Evolutionary conservation across 106 monocot genomes (phyloP), one percentile per base, ranked within the genome.

Genomic region (Acanthochlamys bracteata): DNA sequence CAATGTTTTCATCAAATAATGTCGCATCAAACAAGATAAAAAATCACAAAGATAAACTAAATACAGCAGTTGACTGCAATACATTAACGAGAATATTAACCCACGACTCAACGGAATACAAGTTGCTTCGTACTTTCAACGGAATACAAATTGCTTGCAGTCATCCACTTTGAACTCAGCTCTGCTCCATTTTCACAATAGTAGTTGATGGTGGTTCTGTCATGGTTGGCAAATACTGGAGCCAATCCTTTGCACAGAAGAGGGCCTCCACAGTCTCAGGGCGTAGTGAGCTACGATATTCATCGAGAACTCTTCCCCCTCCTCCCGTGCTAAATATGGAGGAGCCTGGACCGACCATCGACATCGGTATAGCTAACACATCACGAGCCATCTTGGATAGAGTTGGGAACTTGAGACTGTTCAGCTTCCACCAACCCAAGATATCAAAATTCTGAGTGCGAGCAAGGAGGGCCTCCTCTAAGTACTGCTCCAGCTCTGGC

Each of bases 371-470:
- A 27, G 81, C 81, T 43, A 94, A 42, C 17, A 94, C 70, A 77
- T 94, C 93, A 43, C 83, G 55, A 0, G 86, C 86, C 93, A 94
- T 94, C 75, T 84, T 94, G 15, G 86, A 89, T 2, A 94, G 86
- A 0, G 83, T 79, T 11, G 93, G 93, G 56, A 81, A 94, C 76
- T 86, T 86, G 24, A 94, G 45, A 25, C 68, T 79, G 53, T 94
- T 94, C 17, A 89, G 78, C 76, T 76, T 94, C 93, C 93, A 94
- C 93, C 93, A 94, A 74, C 76, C 72, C 56, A 94, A 41, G 62
- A 89, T 84, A 42, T 94, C 93, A 73, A 94, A 94, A 46, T 76
- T 86, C 25, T 79, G 83, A 61, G 81, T 78, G 11, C 89, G 77
- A 10, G 93, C 79, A n/a, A 83, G 65, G 23, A 93, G 83, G 45